Base-by-base conservation (phyloP, 495 filamentous ascomycete species). In the Xylaria palmicola region DNA sequence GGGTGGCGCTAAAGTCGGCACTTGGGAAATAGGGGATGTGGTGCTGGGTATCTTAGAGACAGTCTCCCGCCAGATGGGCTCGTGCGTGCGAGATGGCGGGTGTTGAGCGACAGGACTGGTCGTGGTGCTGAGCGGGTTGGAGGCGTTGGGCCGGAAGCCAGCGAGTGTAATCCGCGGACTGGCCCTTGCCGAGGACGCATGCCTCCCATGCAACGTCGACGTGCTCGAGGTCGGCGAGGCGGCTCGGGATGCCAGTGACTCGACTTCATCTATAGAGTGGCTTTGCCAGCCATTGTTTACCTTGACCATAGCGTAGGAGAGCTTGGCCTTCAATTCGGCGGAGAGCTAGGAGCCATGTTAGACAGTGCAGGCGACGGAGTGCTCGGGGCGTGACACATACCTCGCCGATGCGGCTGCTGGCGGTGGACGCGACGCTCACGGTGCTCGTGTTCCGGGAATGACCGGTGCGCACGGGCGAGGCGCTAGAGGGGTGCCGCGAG, bases 291-390 rank as follows among this genome's bases (percentile, higher is more conserved):
- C 90, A 71, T 94, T 86, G 74, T 93, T 88, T 39, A 97, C 87
- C 71, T 96, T 96, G 65, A 93, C 83, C 77, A 93, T 90, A 36
- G 91, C 92, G 72, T 96, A 95, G 6, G 90, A 90, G 12, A 97
- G 79, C 52, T 91, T 88, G 6, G 90, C 83, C 62, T 85, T 86
- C 24, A 97, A 81, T 67, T 91, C 86, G 37, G 85, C 83, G 30
- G 91, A 90, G 45, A 94, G 72, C 88, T 95, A 10, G 67, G 40
- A 54, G 52, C 56, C 58, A 34, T 59, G 54, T 70, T 71, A 68
- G 70, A 62, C 51, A 49, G 61, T 34, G 27, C 22, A 45, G 34
- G 15, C 41, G 29, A 55, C 54, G 27, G n/a, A 52, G 57, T 51
- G 47, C 12, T 56, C 10, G 3, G 3, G 57, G 58, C 10, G 17